phyloP scores from a whole-genome alignment of 2,329 filamentous ascomycete genomes.

The Neospermospora avenae region DNA sequence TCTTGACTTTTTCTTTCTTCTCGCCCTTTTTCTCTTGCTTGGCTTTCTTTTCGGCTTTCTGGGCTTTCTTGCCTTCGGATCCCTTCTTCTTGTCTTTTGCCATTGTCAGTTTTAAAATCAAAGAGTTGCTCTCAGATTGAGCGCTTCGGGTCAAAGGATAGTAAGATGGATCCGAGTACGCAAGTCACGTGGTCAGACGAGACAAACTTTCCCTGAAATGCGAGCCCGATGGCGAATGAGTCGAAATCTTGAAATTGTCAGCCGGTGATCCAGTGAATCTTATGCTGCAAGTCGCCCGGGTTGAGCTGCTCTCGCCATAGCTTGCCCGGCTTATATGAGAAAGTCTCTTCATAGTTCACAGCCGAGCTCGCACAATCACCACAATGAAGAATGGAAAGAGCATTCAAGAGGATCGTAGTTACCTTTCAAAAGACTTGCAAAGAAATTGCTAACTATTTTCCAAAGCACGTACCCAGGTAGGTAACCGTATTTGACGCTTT shows the following conservation, averaged over 20 bases:
- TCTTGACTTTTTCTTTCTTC: slow-evolving; percentile 73
- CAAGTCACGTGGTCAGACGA: neutral
- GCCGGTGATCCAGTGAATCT: neutral
- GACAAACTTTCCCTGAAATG: too few relatives aligned
- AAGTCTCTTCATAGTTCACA: neutral
- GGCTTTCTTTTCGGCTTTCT: slow-evolving; percentile 59
- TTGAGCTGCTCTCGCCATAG: neutral
- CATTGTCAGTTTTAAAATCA: slow-evolving; percentile 35
- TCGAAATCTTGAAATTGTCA: neutral
- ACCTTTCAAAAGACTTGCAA: neutral
- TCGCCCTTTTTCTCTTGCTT: slow-evolving; percentile 90
- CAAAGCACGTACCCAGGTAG: too few relatives aligned
- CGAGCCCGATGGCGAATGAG: too few relatives aligned
- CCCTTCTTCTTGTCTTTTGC: slow-evolving; percentile 50
- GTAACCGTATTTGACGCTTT: neutral
- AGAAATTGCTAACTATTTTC: neutral
- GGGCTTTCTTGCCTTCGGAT: slow-evolving; percentile 48
- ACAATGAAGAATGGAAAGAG: neutral
- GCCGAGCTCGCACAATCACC: neutral
- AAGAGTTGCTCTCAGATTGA: neutral
- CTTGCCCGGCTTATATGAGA: neutral
- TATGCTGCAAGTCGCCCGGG: neutral
- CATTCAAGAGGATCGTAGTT: neutral
- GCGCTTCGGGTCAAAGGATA: too few relatives aligned
- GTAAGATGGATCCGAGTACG: too few relatives aligned